These are phyloP conservation scores for Urochloa ruziziensis DNA, from an alignment of 176 grass and related monocot genomes.

Conservation along the genomic window DNA sequence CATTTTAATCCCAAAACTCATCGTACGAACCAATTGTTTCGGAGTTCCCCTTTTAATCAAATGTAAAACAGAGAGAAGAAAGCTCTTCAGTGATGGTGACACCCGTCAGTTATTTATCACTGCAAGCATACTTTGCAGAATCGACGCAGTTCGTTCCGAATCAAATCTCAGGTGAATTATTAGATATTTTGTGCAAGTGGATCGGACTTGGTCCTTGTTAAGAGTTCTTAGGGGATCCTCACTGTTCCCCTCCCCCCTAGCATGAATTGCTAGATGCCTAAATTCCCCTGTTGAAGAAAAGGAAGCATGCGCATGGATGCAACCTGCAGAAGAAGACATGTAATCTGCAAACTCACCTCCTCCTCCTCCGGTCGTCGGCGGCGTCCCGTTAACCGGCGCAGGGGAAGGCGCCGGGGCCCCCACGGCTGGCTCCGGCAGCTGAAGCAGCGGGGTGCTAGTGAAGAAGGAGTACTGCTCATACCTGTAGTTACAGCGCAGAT, in stretches of 20 bases:
- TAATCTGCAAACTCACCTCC: background rate
- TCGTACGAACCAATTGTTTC: too few species aligned
- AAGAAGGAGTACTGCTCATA: conserved; percentile 13
- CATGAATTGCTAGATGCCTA: too few species aligned
- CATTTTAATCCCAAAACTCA: too few species aligned
- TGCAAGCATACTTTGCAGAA: too few species aligned
- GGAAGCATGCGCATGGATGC: too few species aligned
- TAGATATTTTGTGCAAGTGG: background rate
- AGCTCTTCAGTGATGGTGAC: too few species aligned
- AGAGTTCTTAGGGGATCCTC: background rate
- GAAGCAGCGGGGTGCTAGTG: background rate
- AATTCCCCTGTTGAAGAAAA: too few species aligned
- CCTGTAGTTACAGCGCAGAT: conserved; percentile 11
- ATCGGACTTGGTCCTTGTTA: background rate
- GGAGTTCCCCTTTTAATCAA: too few species aligned
- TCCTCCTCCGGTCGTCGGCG: background rate
- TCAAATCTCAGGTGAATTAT: background rate
- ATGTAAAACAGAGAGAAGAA: too few species aligned
- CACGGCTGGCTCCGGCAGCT: background rate
- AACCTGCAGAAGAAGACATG: too few species aligned
- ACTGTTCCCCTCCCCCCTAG: too few species aligned
- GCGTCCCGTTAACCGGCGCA: background rate
- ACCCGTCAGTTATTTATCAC: too few species aligned
- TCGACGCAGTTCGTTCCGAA: background rate
- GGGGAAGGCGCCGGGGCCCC: background rate